Conservation (phyloP, 1,139 yeast species). For the Suhomyces atakaporum region DNA sequence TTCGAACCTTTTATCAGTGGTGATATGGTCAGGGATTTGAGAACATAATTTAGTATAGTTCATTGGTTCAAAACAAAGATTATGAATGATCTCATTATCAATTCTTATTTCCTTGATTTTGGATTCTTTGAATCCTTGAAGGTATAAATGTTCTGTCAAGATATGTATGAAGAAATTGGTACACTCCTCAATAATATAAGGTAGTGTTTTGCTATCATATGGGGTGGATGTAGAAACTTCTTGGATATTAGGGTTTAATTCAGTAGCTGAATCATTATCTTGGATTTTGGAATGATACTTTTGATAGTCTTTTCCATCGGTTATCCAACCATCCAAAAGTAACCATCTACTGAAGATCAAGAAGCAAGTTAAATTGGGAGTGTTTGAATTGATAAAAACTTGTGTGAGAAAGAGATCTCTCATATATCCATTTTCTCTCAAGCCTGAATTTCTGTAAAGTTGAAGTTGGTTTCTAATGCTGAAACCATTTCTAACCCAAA, state of each 20-base stretch:
- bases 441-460: slow-evolving; percentile 76
- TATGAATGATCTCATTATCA: slow-evolving; percentile 72
- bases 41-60: slow-evolving; percentile 70
- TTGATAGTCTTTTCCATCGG: slow-evolving; percentile 9
- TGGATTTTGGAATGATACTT: neutral
- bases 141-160: slow-evolving; percentile 65
- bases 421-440: slow-evolving; percentile 79
- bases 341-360: slow-evolving; percentile 74
- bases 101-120: slow-evolving; percentile 57
- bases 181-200: slow-evolving; percentile 77
- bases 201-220: slow-evolving; percentile 50
- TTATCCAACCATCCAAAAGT: slow-evolving; percentile 53
- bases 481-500: slow-evolving; percentile 62
- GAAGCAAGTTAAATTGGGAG: slow-evolving; percentile 59
- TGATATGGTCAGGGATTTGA: slow-evolving; percentile 73
- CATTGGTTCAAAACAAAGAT: slow-evolving; percentile 72
- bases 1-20: slow-evolving; percentile 75
- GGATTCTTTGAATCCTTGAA: slow-evolving; percentile 52
- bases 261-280: neutral
- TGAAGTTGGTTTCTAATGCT: slow-evolving; percentile 78
- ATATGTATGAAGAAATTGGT: slow-evolving; percentile 68
- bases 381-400: slow-evolving; percentile 56
- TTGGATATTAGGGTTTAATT: neutral
- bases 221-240: too few relatives aligned
- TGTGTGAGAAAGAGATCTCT: slow-evolving; percentile 78